A percentile compares a stretch with the other conserved stretches of the same genome.
phyloP scores from a whole-genome alignment of 2,329 filamentous ascomycete genomes.

The Beauveria rudraprayagi region DNA sequence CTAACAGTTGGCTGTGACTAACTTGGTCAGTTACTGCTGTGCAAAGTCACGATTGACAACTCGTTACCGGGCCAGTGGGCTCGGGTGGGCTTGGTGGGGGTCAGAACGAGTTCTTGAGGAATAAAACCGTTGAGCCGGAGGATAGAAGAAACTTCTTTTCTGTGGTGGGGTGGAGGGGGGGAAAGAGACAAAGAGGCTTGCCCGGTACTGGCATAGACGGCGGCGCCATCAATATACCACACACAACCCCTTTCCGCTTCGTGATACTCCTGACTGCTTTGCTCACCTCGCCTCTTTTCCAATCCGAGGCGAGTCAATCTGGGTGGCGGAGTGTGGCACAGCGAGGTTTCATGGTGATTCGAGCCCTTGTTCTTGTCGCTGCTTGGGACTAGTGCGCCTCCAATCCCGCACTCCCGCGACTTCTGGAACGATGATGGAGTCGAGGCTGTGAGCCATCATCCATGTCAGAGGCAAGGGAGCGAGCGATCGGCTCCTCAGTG shows the following conservation, averaged over 20 bases:
- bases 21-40: no score
- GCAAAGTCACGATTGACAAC: no score
- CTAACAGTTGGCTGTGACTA: not conserved
- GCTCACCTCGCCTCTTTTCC: no score
- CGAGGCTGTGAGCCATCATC: no score
- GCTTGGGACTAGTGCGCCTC: no score
- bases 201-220: not conserved
- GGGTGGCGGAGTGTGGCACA: not conserved
- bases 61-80: not conserved
- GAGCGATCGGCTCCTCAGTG: no score
- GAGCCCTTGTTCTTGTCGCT: no score
- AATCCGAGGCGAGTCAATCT: not conserved
- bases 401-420: no score
- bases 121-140: not conserved
- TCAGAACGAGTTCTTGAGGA: not conserved
- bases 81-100: not conserved
- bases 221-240: not conserved
- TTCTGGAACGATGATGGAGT: no score
- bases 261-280: no score
- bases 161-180: not conserved
- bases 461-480: no score
- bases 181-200: not conserved
- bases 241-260: not conserved
- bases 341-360: not conserved
- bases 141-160: conserved; percentile 9